These are phyloP conservation scores for Suhomyces choctaworum DNA, from an alignment of 1,139 yeast genomes.

Conservation along the genomic window DNA sequence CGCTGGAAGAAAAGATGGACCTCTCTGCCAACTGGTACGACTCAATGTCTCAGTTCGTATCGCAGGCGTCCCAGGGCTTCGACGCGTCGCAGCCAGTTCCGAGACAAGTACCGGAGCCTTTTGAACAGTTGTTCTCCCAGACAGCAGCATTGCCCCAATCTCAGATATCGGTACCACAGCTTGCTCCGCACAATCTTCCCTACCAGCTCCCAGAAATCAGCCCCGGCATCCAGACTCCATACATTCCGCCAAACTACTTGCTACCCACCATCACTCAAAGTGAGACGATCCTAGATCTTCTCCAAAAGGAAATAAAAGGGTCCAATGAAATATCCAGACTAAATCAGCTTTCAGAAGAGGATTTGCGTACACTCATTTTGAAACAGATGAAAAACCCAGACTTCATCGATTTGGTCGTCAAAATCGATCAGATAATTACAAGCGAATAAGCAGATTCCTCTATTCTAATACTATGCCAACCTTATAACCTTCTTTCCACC, in stretches of 20 bases:
- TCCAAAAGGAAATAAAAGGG: not conserved
- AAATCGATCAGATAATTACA: constrained; percentile 13
- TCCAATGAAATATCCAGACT: not conserved
- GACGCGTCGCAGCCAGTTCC: not conserved
- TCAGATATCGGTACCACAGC: too few relatives aligned
- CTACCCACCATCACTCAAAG: not conserved
- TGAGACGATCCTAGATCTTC: not conserved
- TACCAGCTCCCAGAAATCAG: too few relatives aligned
- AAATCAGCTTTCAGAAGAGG: constrained; percentile 1
- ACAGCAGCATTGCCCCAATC: too few relatives aligned
- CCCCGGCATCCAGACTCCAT: too few relatives aligned
- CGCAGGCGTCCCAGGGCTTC: constrained; percentile 1
- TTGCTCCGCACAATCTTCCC: too few relatives aligned
- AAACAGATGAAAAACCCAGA: constrained; percentile 11
- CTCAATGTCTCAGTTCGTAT: constrained; percentile 1
- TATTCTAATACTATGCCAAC: constrained; percentile 1
- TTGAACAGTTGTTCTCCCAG: constrained; percentile 2
- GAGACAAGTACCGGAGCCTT: constrained; percentile 2
- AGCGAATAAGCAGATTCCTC: too few relatives aligned
- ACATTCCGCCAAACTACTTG: not conserved
- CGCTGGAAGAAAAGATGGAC: not conserved
- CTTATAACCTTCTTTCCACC: constrained; percentile 10
- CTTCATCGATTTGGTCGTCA: constrained; percentile 13
- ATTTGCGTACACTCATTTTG: constrained; percentile 9
- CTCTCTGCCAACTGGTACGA: constrained; percentile 1